Conservation (phyloP, 257 asterid genomes). For the Capsicum baccatum region DNA sequence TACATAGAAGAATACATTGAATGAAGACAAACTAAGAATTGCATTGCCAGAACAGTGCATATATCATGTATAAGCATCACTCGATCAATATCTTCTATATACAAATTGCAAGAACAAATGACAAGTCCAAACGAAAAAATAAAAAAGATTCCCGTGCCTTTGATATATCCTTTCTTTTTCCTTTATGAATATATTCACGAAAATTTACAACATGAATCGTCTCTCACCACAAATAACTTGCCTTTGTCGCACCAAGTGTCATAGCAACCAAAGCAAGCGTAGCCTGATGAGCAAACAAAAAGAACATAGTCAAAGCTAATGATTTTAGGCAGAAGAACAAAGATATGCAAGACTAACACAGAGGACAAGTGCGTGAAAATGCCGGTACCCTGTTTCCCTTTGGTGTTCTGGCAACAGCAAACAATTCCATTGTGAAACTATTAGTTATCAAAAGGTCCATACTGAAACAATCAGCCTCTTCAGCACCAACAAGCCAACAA, state of each 20-base stretch:
- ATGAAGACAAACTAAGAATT: neutral
- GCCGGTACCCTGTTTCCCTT: neutral
- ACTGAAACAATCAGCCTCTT: neutral
- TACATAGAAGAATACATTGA: neutral
- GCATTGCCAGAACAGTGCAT: neutral
- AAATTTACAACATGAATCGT: neutral
- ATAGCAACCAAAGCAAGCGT: conserved; percentile 66
- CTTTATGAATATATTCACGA: neutral
- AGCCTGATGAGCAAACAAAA: conserved; percentile 50
- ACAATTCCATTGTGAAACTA: neutral
- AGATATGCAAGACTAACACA: neutral
- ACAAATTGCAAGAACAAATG: neutral
- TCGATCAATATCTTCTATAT: neutral
- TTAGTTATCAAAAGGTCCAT: neutral
- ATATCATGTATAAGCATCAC: neutral
- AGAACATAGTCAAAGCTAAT: neutral
- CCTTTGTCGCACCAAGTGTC: conserved; percentile 68
- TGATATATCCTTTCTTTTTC: neutral
- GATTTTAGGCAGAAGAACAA: neutral
- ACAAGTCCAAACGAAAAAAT: neutral
- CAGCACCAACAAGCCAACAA: neutral
- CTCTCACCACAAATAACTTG: conserved; percentile 62
- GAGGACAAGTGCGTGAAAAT: neutral
- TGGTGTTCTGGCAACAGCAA: neutral
- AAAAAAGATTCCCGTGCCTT: neutral